Evolutionary conservation across 192 early-diverging fungal genomes (phyloP).

Genomic region (Linnemannia hyalina): DNA sequence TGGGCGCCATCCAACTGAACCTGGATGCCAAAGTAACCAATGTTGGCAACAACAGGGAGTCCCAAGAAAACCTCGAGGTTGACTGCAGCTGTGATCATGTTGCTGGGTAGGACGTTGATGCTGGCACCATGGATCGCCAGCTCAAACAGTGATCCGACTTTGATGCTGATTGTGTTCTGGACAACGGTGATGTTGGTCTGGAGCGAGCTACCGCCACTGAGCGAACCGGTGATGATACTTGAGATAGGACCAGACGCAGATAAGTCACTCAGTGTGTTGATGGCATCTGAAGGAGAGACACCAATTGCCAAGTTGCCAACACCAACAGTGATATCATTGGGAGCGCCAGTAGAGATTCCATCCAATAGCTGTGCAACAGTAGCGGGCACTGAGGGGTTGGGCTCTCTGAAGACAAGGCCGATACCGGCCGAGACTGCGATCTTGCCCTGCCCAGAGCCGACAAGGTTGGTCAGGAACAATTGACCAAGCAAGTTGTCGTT

Average conservation of each 20-base stretch:
- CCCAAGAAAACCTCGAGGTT: not conserved
- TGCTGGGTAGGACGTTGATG: not conserved
- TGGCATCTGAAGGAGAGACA: conserved; percentile 47
- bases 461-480: conserved; percentile 34
- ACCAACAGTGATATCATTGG: conserved; percentile 21
- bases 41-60: not conserved
- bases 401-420: conserved; percentile 48
- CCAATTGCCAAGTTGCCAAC: conserved; percentile 46
- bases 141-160: conserved; percentile 32
- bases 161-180: not conserved
- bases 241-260: not conserved
- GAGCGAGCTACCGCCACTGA: not conserved
- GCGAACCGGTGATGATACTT: conserved; percentile 7
- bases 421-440: conserved; percentile 43
- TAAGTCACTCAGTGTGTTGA: conserved; percentile 16
- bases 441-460: conserved; percentile 33
- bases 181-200: not conserved
- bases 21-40: conserved; percentile 27
- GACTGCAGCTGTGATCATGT: not conserved
- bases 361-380: conserved; percentile 32
- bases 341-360: conserved; percentile 32
- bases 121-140: not conserved
- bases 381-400: conserved; percentile 31
- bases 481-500: conserved; percentile 36
- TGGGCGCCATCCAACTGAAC: conserved; percentile 9